Evolutionary conservation across 2,329 filamentous ascomycete genomes (phyloP).

Genomic region (Alternaria sp.): DNA sequence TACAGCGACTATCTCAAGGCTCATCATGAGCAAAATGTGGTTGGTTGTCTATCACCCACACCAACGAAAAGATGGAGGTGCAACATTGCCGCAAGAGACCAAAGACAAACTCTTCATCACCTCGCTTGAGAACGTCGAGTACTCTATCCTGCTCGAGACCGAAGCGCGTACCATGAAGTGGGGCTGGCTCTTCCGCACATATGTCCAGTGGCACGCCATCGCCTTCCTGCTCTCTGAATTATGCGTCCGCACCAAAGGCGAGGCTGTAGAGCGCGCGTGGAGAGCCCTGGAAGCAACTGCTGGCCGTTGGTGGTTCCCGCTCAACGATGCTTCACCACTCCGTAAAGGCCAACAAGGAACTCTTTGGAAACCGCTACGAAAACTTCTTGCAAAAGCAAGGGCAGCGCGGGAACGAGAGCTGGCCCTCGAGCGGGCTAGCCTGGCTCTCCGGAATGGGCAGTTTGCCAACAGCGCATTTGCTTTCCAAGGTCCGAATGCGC

Average conservation of each 20-base stretch:
- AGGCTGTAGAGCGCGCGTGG: constrained; percentile 69
- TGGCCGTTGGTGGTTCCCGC: constrained; percentile 53
- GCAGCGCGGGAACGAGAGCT: constrained; percentile 62
- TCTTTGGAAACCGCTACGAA: constrained; percentile 70
- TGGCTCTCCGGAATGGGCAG: constrained; percentile 34
- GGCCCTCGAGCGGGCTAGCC: constrained; percentile 48
- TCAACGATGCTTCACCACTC: constrained; percentile 31
- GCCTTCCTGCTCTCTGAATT: constrained; percentile 69
- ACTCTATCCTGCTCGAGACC: constrained; percentile 70
- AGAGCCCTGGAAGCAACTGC: constrained; percentile 61
- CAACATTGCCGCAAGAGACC: constrained; percentile 66
- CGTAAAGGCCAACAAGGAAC: constrained; percentile 56
- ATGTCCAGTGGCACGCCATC: constrained; percentile 71
- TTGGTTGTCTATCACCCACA: constrained; percentile 79
- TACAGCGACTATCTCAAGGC: constrained; percentile 70
- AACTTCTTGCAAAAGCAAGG: constrained; percentile 67
- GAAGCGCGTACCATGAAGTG: constrained; percentile 69
- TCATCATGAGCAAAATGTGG: constrained; percentile 81
- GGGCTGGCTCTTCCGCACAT: constrained; percentile 71
- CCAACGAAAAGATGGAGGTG: constrained; percentile 65
- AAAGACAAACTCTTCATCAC: constrained; percentile 75
- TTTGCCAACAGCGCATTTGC: constrained; percentile 22
- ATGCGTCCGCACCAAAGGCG: constrained; percentile 64
- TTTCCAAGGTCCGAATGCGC: constrained; percentile 3
- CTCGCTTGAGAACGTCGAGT: constrained; percentile 77